Evolutionary conservation across 1,284 basidiomycete species (phyloP), one percentile per base, ranked within the genome.

Genomic region (Sanguinoderma infundibulare): DNA sequence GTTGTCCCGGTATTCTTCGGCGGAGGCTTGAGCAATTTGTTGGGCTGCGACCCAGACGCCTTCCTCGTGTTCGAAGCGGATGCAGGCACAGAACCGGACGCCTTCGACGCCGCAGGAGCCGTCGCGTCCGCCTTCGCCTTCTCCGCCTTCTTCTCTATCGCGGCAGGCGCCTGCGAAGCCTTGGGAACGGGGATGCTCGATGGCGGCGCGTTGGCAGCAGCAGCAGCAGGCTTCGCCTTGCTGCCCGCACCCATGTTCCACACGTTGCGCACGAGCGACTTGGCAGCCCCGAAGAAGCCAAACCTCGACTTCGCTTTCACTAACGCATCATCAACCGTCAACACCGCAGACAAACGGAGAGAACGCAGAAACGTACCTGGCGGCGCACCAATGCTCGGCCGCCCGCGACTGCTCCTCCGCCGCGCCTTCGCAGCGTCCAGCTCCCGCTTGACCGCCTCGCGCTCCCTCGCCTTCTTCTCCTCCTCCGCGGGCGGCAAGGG

Each of bases 381-480:
- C 7, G 59, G 52, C 2, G 64, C 62, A n/a, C 63, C 71, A n/a
- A 72, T 54, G 52, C 73, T 74, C n/a, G 61, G 57, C 30, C 70
- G 70, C 5, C 80, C 84, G 60, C 78, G 81, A 67, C 88, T 90
- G 66, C 90, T 92, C 68, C 88, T 78, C 64, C 91, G 78, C 69
- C 82, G 80, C 22, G 87, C 86, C 63, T 84, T 86, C 67, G 81
- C 87, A 14, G 80, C 74, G 57, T 90, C 87, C 5, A 92, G 75
- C 73, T 83, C 86, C 62, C 83, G 81, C 61, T 82, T 81, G 39
- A 88, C 81, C 0, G 82, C 85, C 53, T 88, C 86, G 39, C 79
- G 78, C 70, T 90, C 87, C 63, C 76, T 84, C 65, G 65, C 63
- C 59, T 71, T 71, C 64, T 75, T 76, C 65, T 74, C 75, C 63